Percentiles rank a stretch among this genome's conserved stretches.
Evolutionary conservation across 305 asterid species (phyloP).

Genomic region (Solanum aculeatissimum): DNA sequence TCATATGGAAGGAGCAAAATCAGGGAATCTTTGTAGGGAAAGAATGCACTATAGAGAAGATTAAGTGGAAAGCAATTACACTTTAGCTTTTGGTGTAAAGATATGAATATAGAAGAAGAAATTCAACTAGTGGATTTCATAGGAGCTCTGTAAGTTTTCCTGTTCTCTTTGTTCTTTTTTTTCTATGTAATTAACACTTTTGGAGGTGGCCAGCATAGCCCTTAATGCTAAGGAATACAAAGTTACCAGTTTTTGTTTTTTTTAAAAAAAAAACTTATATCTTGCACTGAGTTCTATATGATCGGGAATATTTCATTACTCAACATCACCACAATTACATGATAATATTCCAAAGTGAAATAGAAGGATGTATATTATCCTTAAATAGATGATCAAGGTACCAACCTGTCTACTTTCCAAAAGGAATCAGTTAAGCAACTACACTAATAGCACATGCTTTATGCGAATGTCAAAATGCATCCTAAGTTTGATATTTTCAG

Average conservation of each 20-base stretch:
- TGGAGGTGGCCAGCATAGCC: too few species aligned
- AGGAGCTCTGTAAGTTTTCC: too few species aligned
- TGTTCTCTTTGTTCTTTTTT: too few species aligned
- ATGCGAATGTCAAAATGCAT: not conserved
- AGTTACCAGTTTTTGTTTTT: too few species aligned
- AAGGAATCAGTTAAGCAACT: not conserved
- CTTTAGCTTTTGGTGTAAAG: not conserved
- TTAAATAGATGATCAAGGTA: not conserved
- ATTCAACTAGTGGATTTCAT: too few species aligned
- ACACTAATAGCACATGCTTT: not conserved
- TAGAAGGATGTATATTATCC: not conserved
- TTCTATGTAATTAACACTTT: too few species aligned
- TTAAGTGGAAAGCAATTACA: not conserved
- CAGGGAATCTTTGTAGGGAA: not conserved
- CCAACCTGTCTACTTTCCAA: not conserved
- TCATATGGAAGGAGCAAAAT: not conserved
- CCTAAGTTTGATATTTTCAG: not conserved
- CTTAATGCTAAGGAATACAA: too few species aligned
- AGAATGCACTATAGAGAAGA: not conserved
- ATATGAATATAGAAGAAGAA: not conserved
- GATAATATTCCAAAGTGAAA: not conserved
- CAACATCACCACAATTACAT: not conserved
- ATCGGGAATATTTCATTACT: not conserved
- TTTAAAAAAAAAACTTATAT: too few species aligned
- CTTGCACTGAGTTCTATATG: not conserved